These are phyloP conservation scores for Helotiales sp. DNA, from an alignment of 2,329 filamentous ascomycete species.

Conservation along the genomic window DNA sequence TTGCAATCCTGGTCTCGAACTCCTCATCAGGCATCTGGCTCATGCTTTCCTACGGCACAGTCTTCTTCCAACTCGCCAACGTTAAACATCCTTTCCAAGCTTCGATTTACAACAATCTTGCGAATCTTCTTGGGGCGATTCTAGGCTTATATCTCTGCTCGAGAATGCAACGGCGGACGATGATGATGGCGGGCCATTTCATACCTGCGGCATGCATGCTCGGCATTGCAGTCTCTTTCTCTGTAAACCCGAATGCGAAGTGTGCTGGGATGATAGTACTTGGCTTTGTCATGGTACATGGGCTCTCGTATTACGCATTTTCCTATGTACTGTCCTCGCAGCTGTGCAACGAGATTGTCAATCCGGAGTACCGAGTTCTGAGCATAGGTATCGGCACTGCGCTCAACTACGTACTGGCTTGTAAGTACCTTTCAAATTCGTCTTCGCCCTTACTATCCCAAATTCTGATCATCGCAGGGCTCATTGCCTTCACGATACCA, in stretches of 20 bases:
- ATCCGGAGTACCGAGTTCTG: not conserved
- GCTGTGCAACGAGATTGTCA: not conserved
- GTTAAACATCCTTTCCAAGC: not conserved
- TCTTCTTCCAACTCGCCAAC: conserved; percentile 35
- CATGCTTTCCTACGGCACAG: conserved; percentile 40
- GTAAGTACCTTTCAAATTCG: not conserved
- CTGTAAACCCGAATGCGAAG: not conserved
- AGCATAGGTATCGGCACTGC: not conserved
- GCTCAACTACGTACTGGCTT: not conserved
- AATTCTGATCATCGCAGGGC: not conserved
- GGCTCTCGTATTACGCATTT: not conserved
- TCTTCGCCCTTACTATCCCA: not conserved
- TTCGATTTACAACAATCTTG: conserved; percentile 6
- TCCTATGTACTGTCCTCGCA: not conserved
- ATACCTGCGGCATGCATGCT: conserved; percentile 1
- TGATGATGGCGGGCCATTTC: not conserved
- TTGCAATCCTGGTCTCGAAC: conserved; percentile 31
- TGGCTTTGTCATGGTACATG: not conserved
- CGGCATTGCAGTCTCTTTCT: not conserved
- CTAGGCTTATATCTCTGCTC: not conserved
- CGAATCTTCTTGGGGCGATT: not conserved
- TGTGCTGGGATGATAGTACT: not conserved
- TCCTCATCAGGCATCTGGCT: conserved; percentile 41
- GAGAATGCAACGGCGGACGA: not conserved
- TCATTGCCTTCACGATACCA: conserved; percentile 44